Evolutionary conservation across 345 rosid genomes (phyloP).

Genomic region (thale cress (Arabidopsis thaliana)): TAIR10.1 NC_003076.8:6688001-6688500

Average conservation of each 20-base stretch:
- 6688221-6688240: constrained; percentile 74
- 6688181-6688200: constrained; percentile 68
- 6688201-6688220: constrained; percentile 66
- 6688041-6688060: constrained; percentile 74
- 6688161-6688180: constrained; percentile 74
- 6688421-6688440: constrained; percentile 81
- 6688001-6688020: constrained; percentile 55
- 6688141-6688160: constrained; percentile 71
- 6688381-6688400: constrained; percentile 82
- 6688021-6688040: constrained; percentile 74
- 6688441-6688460: constrained; percentile 73
- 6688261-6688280: constrained; percentile 72
- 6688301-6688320: constrained; percentile 73
- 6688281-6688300: constrained; percentile 77
- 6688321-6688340: constrained; percentile 70
- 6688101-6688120: constrained; percentile 75
- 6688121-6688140: constrained; percentile 65
- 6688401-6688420: constrained; percentile 73
- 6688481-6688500: constrained; percentile 65
- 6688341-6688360: constrained; percentile 74
- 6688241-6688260: constrained; percentile 72
- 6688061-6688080: constrained; percentile 74
- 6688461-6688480: constrained; percentile 76
- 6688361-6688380: constrained; percentile 70
- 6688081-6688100: constrained; percentile 71